A percentile compares a stretch with the other conserved stretches of the same genome.
These are phyloP conservation scores for Ophiosphaerella narmari DNA, from an alignment of 2,329 filamentous ascomycete species.

Conservation along the genomic window DNA sequence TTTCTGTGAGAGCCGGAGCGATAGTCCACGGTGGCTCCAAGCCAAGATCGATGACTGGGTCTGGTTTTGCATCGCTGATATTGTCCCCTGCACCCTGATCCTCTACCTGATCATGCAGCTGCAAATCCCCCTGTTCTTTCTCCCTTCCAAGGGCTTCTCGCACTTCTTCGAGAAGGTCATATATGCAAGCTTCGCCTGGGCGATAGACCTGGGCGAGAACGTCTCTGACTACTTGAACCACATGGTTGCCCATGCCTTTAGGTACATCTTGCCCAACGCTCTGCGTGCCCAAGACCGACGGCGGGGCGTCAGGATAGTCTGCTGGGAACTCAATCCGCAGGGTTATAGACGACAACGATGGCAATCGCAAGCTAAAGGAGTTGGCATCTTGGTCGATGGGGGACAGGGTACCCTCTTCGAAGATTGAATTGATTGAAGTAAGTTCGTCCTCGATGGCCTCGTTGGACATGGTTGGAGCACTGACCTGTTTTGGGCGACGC, in stretches of 20 bases:
- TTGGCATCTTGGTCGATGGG: constrained; percentile 28
- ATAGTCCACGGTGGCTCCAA: constrained; percentile 69
- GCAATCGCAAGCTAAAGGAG: constrained; percentile 64
- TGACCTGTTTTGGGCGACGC: not conserved
- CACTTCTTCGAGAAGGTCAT: constrained; percentile 79
- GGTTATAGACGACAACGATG: constrained; percentile 61
- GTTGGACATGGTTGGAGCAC: constrained; percentile 17
- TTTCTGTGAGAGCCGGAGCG: constrained; percentile 75
- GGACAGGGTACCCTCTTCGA: constrained; percentile 68
- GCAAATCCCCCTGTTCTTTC: constrained; percentile 34
- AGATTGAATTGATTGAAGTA: constrained; percentile 84
- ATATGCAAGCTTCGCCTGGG: constrained; percentile 80
- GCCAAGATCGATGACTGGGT: constrained; percentile 28
- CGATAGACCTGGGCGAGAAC: constrained; percentile 71
- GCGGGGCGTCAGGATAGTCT: constrained; percentile 75
- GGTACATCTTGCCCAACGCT: constrained; percentile 70
- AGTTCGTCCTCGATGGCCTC: constrained; percentile 70
- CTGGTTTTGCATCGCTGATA: constrained; percentile 1
- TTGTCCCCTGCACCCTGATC: constrained; percentile 8
- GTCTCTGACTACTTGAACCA: constrained; percentile 70
- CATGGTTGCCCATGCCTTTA: constrained; percentile 72
- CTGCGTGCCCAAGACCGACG: constrained; percentile 76
- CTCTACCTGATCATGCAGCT: constrained; percentile 27
- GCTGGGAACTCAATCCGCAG: constrained; percentile 69
- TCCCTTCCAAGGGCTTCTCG: constrained; percentile 57